Evolutionary conservation across 768 basidiomycete genomes (phyloP).

Genomic region (Pulveroboletus sp.): DNA sequence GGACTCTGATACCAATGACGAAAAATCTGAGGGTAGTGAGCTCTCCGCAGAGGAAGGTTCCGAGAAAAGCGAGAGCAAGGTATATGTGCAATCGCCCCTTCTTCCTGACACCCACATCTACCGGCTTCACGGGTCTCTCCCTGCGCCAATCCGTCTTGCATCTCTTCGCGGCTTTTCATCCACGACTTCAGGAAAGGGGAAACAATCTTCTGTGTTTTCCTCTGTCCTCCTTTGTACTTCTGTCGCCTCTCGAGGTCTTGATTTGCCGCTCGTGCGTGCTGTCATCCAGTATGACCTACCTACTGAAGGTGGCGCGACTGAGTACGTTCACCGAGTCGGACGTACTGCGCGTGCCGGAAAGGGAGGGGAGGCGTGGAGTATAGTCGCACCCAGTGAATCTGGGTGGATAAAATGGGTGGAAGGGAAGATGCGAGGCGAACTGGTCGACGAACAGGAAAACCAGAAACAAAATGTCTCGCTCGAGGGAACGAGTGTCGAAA

Average conservation of each 20-base stretch:
- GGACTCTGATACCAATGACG: slow-evolving; percentile 22
- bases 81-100: slow-evolving; percentile 67
- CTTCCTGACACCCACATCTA: slow-evolving; percentile 82
- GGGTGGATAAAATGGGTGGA: slow-evolving; percentile 93
- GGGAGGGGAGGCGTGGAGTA: slow-evolving; percentile 94
- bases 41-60: slow-evolving; percentile 21
- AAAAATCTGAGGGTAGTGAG: slow-evolving; percentile 26
- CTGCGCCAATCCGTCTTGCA: slow-evolving; percentile 73
- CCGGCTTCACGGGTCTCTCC: slow-evolving; percentile 91
- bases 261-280: slow-evolving; percentile 89
- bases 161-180: slow-evolving; percentile 82
- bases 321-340: slow-evolving; percentile 96
- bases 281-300: slow-evolving; percentile 97
- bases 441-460: slow-evolving; percentile 23
- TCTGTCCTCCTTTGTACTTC: slow-evolving; percentile 93
- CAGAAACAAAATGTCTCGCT: slow-evolving; percentile 48
- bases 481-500: slow-evolving; percentile 61
- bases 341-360: slow-evolving; percentile 95
- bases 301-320: slow-evolving; percentile 93
- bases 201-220: slow-evolving; percentile 35
- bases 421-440: slow-evolving; percentile 67
- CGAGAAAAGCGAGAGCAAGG: slow-evolving; percentile 32
- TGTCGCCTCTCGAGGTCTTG: slow-evolving; percentile 97
- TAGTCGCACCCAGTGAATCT: slow-evolving; percentile 82
- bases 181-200: slow-evolving; percentile 30